Conservation (phyloP, 169 alveolate genomes). For the Cryptosporidium viatorum region DNA sequence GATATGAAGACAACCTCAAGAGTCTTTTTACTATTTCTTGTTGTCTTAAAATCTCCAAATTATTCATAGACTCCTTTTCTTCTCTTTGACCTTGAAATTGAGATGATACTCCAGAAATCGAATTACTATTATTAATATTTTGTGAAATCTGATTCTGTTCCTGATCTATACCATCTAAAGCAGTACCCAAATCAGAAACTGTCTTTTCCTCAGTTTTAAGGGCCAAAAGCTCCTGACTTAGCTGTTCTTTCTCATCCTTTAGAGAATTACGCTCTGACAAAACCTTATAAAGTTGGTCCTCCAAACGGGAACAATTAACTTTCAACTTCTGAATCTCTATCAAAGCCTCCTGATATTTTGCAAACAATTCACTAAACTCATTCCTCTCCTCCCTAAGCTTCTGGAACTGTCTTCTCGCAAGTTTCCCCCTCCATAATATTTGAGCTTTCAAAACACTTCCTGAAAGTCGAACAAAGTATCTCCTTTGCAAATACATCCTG, state of each 20-base stretch:
- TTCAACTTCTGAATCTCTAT: constrained; percentile 83
- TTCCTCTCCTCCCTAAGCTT: constrained; percentile 83
- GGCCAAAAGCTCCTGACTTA: constrained; percentile 34
- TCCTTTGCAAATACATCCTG: constrained; percentile 78
- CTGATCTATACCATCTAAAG: background rate
- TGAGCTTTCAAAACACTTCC: constrained; percentile 81
- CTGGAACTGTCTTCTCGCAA: constrained; percentile 83
- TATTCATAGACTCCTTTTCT: background rate
- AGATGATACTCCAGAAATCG: background rate
- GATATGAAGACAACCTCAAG: constrained; percentile 56
- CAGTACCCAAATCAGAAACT: background rate
- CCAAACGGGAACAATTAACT: constrained; percentile 80
- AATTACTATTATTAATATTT: constrained; percentile 2
- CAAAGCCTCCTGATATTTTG: constrained; percentile 81
- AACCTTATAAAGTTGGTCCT: constrained; percentile 80
- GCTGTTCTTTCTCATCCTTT: constrained; percentile 77
- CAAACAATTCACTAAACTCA: constrained; percentile 78
- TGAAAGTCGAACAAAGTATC: constrained; percentile 75
- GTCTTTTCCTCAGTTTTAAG: background rate
- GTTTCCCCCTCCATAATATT: constrained; percentile 81
- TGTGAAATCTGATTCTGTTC: background rate
- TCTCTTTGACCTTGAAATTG: background rate
- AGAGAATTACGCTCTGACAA: constrained; percentile 77
- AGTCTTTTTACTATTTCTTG: constrained; percentile 36
- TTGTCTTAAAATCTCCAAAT: background rate